Conservation (phyloP, 2,329 filamentous ascomycete species). For the Fusarium oligoseptatum region DNA sequence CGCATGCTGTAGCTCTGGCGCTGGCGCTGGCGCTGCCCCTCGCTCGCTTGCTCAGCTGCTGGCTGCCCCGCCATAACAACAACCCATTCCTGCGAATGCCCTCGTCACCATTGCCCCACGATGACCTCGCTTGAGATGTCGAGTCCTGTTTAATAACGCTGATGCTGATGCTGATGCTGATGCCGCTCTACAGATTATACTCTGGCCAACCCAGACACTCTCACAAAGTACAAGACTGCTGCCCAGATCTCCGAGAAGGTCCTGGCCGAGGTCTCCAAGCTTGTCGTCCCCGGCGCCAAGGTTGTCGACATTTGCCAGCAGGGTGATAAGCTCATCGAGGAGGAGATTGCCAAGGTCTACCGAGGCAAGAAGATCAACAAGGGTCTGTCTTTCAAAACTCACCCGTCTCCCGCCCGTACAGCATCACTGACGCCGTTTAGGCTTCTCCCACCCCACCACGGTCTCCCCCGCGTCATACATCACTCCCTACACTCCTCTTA, state of each 20-base stretch:
- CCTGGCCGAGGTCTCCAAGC: conserved; percentile 82
- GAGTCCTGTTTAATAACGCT: neutral
- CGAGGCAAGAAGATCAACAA: conserved; percentile 98
- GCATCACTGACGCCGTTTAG: conserved; percentile 57
- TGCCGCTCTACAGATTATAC: conserved; percentile 77
- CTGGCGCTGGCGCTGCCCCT: conserved; percentile 41
- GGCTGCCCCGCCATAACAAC: conserved; percentile 45
- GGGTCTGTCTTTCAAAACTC: conserved; percentile 66
- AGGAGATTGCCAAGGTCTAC: conserved; percentile 96
- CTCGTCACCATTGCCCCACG: conserved; percentile 41
- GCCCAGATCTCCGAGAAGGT: conserved; percentile 96
- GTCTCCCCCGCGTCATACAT: conserved; percentile 94
- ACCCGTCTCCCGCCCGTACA: neutral
- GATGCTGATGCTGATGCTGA: conserved; percentile 26
- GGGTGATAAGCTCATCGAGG: conserved; percentile 94
- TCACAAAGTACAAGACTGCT: conserved; percentile 99
- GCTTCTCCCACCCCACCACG: conserved; percentile 93
- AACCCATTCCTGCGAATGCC: conserved; percentile 37
- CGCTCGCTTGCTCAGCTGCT: conserved; percentile 28
- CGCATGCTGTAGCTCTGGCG: conserved; percentile 18
- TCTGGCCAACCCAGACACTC: conserved; percentile 90
- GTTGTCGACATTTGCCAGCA: conserved; percentile 95
- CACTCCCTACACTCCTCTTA: conserved; percentile 95
- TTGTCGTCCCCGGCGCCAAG: conserved; percentile 87
- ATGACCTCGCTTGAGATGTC: conserved; percentile 15